Base-by-base conservation (phyloP, 805 yeast genomes). In the Myxozyma vanderwaltii region DNA sequence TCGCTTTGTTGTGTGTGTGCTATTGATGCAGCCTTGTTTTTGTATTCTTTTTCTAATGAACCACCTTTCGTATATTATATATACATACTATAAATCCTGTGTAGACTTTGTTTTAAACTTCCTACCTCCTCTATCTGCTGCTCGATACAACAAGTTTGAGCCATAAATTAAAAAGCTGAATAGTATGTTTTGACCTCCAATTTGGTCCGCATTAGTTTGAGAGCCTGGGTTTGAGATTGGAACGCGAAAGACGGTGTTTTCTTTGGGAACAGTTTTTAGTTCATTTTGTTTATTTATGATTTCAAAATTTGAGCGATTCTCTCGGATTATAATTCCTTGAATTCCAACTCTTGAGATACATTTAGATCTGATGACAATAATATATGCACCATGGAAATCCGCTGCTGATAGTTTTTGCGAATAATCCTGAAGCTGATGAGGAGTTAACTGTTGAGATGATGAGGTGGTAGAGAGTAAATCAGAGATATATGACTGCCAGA, bases 71-170 rank as follows among this genome's bases (percentile, higher is more conserved):
- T n/a, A n/a, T n/a, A n/a, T n/a, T n/a, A 19, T 17, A 19, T 19
- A 23, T 15, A 19, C 2, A 21, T 19, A n/a, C 21, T 36, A 48
- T 19, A 51, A 13, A 35, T 41, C 55, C 15, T 17, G 15, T 2
- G 55, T 48, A 3, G 58, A 29, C 47, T 60, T 60, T 39, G 48
- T 19, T 35, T 62, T 62, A 44, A 62, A 62, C 38, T 62, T 62
- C 13, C 65, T 54, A 3, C 54, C 65, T 21, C 65, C 54, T 19
- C 65, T 47, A 44, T 62, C 65, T 17, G 65, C 61, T 2, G 65
- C 46, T 17, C 65, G 41, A 51, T 51, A 62, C n/a, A 36, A 35
- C 49, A 62, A 35, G 48, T 62, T 64, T n/a, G 59, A 49, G 17
- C 65, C 65, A 21, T 62, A 55, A 15, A 62, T 17, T 13, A 44